Conservation (phyloP, 805 yeast species). For the Ogataea dorogensis region DNA sequence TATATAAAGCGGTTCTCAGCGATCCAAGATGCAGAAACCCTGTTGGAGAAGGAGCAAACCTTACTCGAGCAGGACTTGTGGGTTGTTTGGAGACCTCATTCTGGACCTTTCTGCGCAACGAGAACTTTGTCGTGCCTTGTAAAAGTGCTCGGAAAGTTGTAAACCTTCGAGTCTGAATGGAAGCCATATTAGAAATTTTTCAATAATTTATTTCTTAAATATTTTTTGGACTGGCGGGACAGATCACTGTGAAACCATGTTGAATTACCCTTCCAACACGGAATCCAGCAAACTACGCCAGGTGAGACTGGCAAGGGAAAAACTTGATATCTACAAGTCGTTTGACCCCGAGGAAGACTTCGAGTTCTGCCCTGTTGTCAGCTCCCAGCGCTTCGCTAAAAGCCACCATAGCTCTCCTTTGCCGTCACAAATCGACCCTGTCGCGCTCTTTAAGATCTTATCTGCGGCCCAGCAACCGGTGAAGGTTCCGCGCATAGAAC, state of each 20-base stretch:
- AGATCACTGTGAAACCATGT: conserved; percentile 5
- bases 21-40: conserved; percentile 95
- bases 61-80: conserved; percentile 63
- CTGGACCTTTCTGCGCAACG: conserved; percentile 12
- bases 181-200: conserved; percentile 4
- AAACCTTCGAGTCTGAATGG: background rate
- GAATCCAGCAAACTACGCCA: conserved; percentile 15
- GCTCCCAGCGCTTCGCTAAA: conserved; percentile 9
- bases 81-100: conserved; percentile 2
- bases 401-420: conserved; percentile 7
- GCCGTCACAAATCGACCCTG: conserved; percentile 18
- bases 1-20: conserved; percentile 87
- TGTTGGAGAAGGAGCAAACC: conserved; percentile 99
- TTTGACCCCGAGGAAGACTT: conserved; percentile 70
- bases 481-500: conserved; percentile 9
- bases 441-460: conserved; percentile 20
- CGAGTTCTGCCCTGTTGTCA: conserved; percentile 59
- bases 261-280: conserved; percentile 8
- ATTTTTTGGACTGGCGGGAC: conserved; percentile 8
- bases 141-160: background rate
- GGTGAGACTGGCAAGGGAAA: conserved; percentile 40
- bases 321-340: conserved; percentile 61
- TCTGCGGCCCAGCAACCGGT: conserved; percentile 21
- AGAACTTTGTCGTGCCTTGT: conserved; percentile 9
- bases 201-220: conserved; percentile 2